Base-by-base conservation (phyloP, 2,329 filamentous ascomycete genomes). In the Didymella pinodella region DNA sequence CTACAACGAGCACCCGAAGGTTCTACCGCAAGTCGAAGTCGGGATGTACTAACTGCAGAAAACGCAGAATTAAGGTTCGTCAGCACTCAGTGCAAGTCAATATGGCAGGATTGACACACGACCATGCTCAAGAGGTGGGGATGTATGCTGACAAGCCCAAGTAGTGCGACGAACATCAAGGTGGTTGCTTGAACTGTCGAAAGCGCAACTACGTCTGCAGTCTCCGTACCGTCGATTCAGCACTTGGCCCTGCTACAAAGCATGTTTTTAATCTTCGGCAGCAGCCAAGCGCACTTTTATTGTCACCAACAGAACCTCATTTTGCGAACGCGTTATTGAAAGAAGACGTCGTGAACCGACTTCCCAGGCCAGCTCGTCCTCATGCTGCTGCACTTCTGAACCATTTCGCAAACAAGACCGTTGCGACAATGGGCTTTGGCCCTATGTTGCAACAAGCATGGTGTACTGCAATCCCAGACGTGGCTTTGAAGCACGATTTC, bases 401-500 rank as follows among this genome's bases (percentile, higher is more conserved):
- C 41, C 67, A 75, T 41, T 75, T 72, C 40, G 59, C 59, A 1
- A 48, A 12, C 7, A 51, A 51, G 7, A 73, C 72, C 2, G 65
- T 65, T 36, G 26, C 54, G 2, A 69, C 71, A n/a, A 59, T 71
- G 34, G 51, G 65, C 2, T 61, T 54, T 20, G 62, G 64, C 32
- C 40, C 22, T 14, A 25, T 29, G 32, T 22, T 61, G 18, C 63
- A 65, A 45, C 52, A 52, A 4, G 64, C 64, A 28, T 75, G 68
- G 70, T 65, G 61, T 20, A 45, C 54, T n/a, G 57, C 57, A 22
- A 61, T 79, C 29, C 69, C 70, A 47, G 57, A 65, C 38, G 53
- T 80, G 16, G 76, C 76, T 3, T 69, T 72, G 25, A 73, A 73
- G 7, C 72, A 80, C 58, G 65, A 70, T 2, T 82, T 78, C 48